Base-by-base conservation (phyloP, 1,139 yeast species). In the Blastobotrys serpentis region DNA sequence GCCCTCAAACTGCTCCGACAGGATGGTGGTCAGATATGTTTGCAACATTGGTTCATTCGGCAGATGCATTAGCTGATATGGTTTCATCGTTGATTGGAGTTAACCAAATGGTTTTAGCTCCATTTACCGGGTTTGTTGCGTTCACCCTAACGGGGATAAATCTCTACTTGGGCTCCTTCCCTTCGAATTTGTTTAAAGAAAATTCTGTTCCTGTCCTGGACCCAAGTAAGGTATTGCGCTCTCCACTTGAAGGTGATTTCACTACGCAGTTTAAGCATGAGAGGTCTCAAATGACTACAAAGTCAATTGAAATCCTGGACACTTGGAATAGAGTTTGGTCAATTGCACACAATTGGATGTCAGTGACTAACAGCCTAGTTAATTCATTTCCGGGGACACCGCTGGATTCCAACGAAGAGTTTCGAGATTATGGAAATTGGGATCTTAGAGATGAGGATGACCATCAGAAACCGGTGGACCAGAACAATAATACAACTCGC, bases 91-190 rank as follows among this genome's bases (percentile, higher is more conserved):
- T 49, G n/a, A 38, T 34, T 11, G 21, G 29, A 5, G 41, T 44
- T 11, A 32, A 39, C 8, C 40, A 37, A 21, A 30, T 32, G 23
- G 52, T 49, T 2, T 41, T 49, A 25, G 52, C 52, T 6, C 52
- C 52, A 6, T 49, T 49, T 16, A 49, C 52, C 5, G 52, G 52
- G 5, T 49, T 47, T 29, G 44, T 48, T 22, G 30, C 48, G n/a
- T 49, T 49, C 29, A 49, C 51, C 17, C 23, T 47, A 7, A 44
- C 50, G 2, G 49, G 51, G 8, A 44, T 49, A 43, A 32, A 48
- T 30, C 34, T 41, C 2, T 49, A 49, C 21, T 8, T 49, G 23
- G 38, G 38, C 17, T 33, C 38, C 8, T 33, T 33, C 21, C 38
- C 38, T 14, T 5, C 38, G 17, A 16, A 11, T 14, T 21, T 33